Evolutionary conservation across 1,284 basidiomycete species (phyloP), one percentile per base, ranked within the genome.

Genomic region (Volvariella volvacea): DNA sequence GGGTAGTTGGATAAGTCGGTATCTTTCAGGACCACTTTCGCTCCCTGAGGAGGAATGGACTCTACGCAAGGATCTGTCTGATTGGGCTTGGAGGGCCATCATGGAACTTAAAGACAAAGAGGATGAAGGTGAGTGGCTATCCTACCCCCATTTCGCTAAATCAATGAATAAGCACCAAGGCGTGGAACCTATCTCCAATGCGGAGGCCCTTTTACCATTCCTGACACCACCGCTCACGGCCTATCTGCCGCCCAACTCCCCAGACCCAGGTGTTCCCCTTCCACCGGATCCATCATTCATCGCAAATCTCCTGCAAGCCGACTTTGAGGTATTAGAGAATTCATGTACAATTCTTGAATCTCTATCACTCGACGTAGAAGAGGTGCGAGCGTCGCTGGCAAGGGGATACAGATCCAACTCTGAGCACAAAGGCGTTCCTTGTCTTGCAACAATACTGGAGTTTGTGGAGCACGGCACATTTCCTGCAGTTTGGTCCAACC

Each of bases 21-120:
- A 51, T 38, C 47, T 54, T 2, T 44, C 53, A 7, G 34, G 34
- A 7, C 42, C 10, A 50, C 56, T 10, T 51, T 63, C 21, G 55
- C 51, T 31, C 37, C 52, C 66, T 32, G 61, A 66, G 22, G 82
- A 86, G 49, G 68, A 75, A 42, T 89, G 88, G 86, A 68, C 60
- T 22, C 60, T 83, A 42, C 74, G 88, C 30, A 74, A 69, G 45
- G 74, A 72, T 3, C 66, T 89, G 14, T 79, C 83, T 4, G 76
- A 72, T 34, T 91, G 87, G 88, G 74, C 79, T 34, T 89, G 86
- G 83, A 71, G 81, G 52, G 71, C 76, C 2, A 74, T 89, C n/a
- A 67, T 73, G 9, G 81, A 81, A 52, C 68, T 86, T 36, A 80
- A 76, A 57, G 74, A 78, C 51, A 70, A 76, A 28, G 78, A 75